Evolutionary conservation across 768 basidiomycete species (phyloP).

Genomic region (Baorangia bicolor): DNA sequence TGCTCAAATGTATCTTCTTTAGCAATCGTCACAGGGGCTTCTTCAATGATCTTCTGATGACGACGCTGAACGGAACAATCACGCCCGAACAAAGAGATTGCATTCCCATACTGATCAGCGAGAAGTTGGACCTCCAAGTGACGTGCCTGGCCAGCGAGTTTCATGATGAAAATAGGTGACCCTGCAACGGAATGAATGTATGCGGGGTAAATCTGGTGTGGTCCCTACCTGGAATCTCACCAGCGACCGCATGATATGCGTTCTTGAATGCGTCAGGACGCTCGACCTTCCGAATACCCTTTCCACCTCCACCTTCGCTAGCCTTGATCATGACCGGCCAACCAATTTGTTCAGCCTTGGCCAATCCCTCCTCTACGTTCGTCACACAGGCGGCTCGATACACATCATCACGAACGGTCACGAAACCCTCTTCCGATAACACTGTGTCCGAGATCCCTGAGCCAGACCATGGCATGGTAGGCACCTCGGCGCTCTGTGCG

Average conservation of each 20-base stretch:
- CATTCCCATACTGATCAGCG: conserved; percentile 99
- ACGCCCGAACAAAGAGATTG: conserved; percentile 97
- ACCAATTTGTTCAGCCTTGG: conserved; percentile 82
- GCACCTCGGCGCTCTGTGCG: conserved; percentile 93
- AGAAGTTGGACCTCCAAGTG: conserved; percentile 98
- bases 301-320: conserved; percentile 97
- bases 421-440: conserved; percentile 83
- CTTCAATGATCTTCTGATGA: conserved; percentile 99
- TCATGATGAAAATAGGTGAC: conserved; percentile 99
- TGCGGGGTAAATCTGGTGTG: background rate
- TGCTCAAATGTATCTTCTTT: conserved; percentile 87
- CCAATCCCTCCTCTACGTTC: conserved; percentile 82
- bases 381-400: conserved; percentile 89
- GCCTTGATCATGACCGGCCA: conserved; percentile 99
- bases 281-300: conserved; percentile 97
- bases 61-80: conserved; percentile 99
- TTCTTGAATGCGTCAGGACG: conserved; percentile 86
- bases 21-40: conserved; percentile 98
- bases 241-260: conserved; percentile 87
- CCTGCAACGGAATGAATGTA: conserved; percentile 45
- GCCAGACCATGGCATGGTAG: conserved; percentile 99
- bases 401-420: conserved; percentile 89
- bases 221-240: conserved; percentile 89
- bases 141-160: conserved; percentile 95
- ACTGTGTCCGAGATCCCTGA: conserved; percentile 87